Base-by-base conservation (phyloP, 495 filamentous ascomycete species). In the Massariosphaeria phaeospora region DNA sequence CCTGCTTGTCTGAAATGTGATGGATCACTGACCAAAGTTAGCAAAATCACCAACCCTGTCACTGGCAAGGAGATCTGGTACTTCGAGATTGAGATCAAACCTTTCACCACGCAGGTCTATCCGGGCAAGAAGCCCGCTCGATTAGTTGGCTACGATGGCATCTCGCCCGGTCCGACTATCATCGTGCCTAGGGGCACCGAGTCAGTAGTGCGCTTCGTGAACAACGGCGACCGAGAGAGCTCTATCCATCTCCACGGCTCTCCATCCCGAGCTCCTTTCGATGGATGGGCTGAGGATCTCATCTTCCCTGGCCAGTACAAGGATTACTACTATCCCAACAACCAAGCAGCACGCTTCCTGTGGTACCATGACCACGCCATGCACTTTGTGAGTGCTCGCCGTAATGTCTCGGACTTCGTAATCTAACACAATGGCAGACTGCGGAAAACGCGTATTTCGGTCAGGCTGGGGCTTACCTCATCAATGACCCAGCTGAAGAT, bases 311-410 rank as follows among this genome's bases (percentile, higher is more conserved):
- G 75, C 15, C 59, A 80, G 62, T 81, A 75, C 67, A 77, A 81
- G 64, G 79, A 81, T 55, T 82, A 81, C 67, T 81, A 79, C 59
- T 81, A 76, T 62, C 78, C 79, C 25, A 81, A 80, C 66, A 59
- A 59, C 34, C 71, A 80, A 46, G 41, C 64, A 30, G 74, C 68
- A 2, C 69, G 79, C 8, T 67, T 73, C 3, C 63, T 78, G n/a
- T 82, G 79, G 79, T 81, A 81, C 55, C 79, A 81, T 45, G 79
- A 79, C 56, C 77, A 81, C 45, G 75, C 75, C 9, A 30, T 65
- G 21, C 46, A 59, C 21, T 31, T 39, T 9, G 52, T 56, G 43
- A 21, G 33, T 46, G 20, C 29, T 24, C 24, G 17, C 24, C 25
- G 13, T 17, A 18, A 41, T 4, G 8, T 12, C 3, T 17, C n/a